phyloP scores from a whole-genome alignment of 164 flowering plant genomes.

The Nelumbo lutea region DNA sequence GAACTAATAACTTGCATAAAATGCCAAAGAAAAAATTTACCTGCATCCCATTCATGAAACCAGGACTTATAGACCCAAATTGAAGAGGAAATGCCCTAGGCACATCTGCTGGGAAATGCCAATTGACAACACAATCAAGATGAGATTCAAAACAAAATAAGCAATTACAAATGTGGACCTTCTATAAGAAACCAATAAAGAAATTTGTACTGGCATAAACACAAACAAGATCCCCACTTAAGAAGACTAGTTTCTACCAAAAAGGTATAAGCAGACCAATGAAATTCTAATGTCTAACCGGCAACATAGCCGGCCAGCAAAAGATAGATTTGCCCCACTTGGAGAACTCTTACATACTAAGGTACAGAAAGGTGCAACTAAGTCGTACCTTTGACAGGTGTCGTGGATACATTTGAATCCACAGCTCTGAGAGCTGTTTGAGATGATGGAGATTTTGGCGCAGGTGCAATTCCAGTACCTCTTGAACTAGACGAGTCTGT shows the following conservation, averaged over 20 bases:
- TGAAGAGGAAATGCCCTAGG: conserved; percentile 52
- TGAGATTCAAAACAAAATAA: background rate
- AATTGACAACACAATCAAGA: background rate
- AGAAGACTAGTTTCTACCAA: background rate
- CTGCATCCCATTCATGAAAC: conserved; percentile 70
- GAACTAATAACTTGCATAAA: no score
- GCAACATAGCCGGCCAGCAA: background rate
- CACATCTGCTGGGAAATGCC: conserved; percentile 43
- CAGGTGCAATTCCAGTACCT: conserved; percentile 29
- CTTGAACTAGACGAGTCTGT: conserved; percentile 37
- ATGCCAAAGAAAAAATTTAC: conserved; percentile 18
- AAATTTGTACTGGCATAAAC: no score
- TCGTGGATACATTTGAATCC: conserved; percentile 29
- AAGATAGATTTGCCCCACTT: background rate
- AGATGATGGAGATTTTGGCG: conserved; percentile 61
- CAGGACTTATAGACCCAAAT: conserved; percentile 74
- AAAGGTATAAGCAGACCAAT: background rate
- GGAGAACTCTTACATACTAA: no score
- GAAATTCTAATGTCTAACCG: background rate
- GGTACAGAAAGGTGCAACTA: background rate
- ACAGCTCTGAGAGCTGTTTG: conserved; percentile 40
- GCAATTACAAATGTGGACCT: no score
- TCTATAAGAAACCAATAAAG: no score
- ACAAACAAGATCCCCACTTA: no score
- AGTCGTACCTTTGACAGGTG: conserved; percentile 54